Evolutionary conservation across 495 filamentous ascomycete species (phyloP), one percentile per base, ranked within the genome.

Genomic region (Tuber brumale): DNA sequence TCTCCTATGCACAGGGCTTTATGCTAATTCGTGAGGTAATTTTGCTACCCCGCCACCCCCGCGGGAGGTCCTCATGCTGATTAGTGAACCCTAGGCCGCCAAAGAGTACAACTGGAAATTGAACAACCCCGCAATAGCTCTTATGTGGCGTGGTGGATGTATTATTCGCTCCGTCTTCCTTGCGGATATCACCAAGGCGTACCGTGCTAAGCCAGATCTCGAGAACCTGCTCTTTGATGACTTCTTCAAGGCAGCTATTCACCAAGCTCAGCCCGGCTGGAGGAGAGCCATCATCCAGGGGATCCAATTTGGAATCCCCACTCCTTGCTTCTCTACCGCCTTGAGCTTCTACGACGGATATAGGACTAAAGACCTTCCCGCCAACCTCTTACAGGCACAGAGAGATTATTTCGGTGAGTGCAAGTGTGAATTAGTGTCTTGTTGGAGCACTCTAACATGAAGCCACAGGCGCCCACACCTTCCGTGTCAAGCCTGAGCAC

Each of bases 101-200:
- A 95, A 92, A 85, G 92, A 97, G 84, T 99, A 96, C 88, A 82
- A 84, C 75, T 99, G 95, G 95, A 97, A 98, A 90, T 91, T 99
- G 74, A 97, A 99, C 91, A 99, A 97, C 90, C 95, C 95, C 75
- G 97, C 97, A 77, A 99, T 99, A 84, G 95, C 95, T 78, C 91
- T 99, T 84, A 99, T 99, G 95, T 99, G 95, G 95, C 93, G 95
- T 85, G 95, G 95, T 86, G 95, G 95, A 76, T 99, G 95, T 91
- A 99, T 99, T 84, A 99, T 99, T 87, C 95, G 95, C 86, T 98
- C 96, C 78, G 95, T 99, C 84, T 99, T 99, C 93, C 87, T 99
- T 77, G 97, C 97, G 89, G 94, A 99, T 85, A 99, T 99, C 87
- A 99, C 96, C 78, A 91, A 90, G 74, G 95, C 95, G 70, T 99